Base-by-base conservation (phyloP, 2,329 filamentous ascomycete genomes). In the Verticillium klebahnii region DNA sequence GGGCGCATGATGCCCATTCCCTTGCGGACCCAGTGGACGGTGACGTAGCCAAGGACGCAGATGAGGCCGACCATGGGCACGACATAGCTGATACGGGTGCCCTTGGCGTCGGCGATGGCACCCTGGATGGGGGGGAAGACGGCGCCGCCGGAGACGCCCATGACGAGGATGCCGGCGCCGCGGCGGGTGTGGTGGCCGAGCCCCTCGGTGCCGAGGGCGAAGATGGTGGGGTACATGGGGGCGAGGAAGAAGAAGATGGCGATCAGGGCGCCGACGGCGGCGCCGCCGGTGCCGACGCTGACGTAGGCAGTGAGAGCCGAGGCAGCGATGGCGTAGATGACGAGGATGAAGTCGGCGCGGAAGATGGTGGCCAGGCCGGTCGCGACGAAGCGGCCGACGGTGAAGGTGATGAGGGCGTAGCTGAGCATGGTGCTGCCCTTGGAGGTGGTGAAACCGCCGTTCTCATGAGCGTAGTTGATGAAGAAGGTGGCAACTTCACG, bases 151-250 rank as follows among this genome's bases (percentile, higher is more conserved):
- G 76, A 78, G 5, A 86, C 83, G 56, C 80, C 82, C 1, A 78
- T 82, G 1, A 87, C 79, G 37, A 87, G 81, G 65, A 82, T 78
- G 1, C 89, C 89, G 2, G 86, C 88, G 1, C 90, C 91, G 63
- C 89, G 84, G 79, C 93, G 93, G 39, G 88, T 91, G 75, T 94
- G 88, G 19, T 87, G 84, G 6, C 91, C 91, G 1, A 87, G 75
- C 1, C 83, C 84, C 23, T 83, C 78, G 71, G 87, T 84, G 0
- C 82, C 82, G 6, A 86, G 74, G 0, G 83, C 82, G 56, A 86
- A 83, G 64, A 86, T 86, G 31, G 83, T 85, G 1, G 85, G 82
- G 71, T 87, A 87, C 71, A 81, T 82, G 66, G 84, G 82, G 0
- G 78, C 81, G 70, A 84, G 83, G 71, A 84, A 85, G 73, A 85